Percentiles rank a stretch among this genome's conserved stretches.
Evolutionary conservation across 2,329 filamentous ascomycete species (phyloP).

Genomic region (Aspergillus alliaceus): DNA sequence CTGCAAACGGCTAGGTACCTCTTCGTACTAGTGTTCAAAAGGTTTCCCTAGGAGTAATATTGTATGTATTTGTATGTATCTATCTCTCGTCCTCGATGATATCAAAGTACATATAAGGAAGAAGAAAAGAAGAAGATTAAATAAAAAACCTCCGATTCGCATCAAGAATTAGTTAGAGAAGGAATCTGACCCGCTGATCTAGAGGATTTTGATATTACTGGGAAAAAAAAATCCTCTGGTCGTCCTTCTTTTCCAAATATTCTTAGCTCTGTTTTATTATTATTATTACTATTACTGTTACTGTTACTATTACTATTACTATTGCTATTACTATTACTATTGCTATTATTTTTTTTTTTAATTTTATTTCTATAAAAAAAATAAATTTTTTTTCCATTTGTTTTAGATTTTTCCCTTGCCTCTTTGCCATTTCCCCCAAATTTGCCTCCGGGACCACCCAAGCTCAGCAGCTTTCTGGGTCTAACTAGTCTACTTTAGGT

Average conservation of each 20-base stretch:
- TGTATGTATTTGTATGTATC: no score
- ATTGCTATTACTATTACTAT: background rate
- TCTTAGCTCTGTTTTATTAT: background rate
- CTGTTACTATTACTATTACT: background rate
- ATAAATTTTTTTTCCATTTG: background rate
- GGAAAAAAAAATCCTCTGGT: background rate
- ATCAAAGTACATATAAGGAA: constrained; percentile 1
- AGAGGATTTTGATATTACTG: background rate
- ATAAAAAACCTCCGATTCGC: background rate
- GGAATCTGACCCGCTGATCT: background rate
- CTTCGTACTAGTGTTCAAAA: constrained; percentile 2
- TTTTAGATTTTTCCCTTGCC: constrained; percentile 1
- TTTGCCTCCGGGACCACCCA: constrained; percentile 12
- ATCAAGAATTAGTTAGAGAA: background rate
- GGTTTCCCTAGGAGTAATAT: background rate
- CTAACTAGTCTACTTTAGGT: constrained; percentile 10
- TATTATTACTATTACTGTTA: background rate
- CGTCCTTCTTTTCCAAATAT: background rate
- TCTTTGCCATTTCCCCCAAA: constrained; percentile 3
- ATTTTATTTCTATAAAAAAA: background rate
- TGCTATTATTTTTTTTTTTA: background rate
- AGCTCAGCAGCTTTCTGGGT: constrained; percentile 14
- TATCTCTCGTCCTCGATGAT: background rate
- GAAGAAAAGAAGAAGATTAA: constrained; percentile 1
- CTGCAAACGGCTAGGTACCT: background rate